Evolutionary conservation across 306 rosid species (phyloP), one percentile per base, ranked within the genome.

Genomic region (Vachellia pachyceras): DNA sequence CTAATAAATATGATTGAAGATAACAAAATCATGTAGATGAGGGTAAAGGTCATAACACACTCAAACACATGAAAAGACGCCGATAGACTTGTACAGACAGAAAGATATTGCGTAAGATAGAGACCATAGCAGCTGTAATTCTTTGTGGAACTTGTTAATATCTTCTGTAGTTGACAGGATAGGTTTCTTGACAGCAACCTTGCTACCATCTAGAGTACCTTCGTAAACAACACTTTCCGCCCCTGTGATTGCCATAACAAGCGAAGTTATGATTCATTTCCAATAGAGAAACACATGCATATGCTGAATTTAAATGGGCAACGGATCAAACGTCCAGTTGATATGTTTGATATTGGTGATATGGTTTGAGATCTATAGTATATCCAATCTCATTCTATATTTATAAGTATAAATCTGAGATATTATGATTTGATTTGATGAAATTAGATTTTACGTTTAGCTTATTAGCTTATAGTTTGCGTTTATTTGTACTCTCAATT

Each of bases 161-260:
- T 93, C 96, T 65, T 91, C 90, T 44, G 97, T 88, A 85, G 94
- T 84, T 55, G 98, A 85, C 82, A 91, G 82, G 46, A 88, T 79
- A 40, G 99, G 99, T 84, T 90, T 95, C 90, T 93, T 93, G 52
- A 93, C 91, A 42, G 99, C 99, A 73, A 93, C 96, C 81, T 81
- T 90, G 74, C 76, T 75, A 3, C 90, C 99, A 79, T 89, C 84
- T 89, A 95, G 82, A 35, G 83, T 85, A 63, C 94, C 99, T 88
- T 90, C 94, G 73, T 89, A 93, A 20, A 95, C 99, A 80, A 87
- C 84, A 89, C 99, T 93, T 84, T 91, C 98, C 17, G 91, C 97
- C 60, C 99, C 98, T 94, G 61, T 1, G 33, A 50, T 77, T 67
- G 66, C 52, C 73, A 80, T 69, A 39, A 63, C 52, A 83, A 46